Base-by-base conservation (phyloP, 2,329 filamentous ascomycete genomes). In the Exophiala aquamarina region DNA sequence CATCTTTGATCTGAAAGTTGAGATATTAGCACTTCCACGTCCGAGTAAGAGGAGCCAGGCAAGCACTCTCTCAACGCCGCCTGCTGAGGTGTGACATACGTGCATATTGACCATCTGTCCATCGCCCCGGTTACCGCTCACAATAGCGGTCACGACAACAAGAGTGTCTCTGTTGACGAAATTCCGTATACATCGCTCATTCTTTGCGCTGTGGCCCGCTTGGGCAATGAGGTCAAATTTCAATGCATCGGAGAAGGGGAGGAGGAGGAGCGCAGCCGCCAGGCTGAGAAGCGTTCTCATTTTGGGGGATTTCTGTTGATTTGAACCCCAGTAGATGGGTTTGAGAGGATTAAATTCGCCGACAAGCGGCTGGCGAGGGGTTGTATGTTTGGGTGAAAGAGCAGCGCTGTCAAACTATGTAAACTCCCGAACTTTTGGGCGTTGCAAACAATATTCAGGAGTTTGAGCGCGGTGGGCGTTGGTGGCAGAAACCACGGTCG, bases 41-140 rank as follows among this genome's bases (percentile, higher is more conserved):
- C 26, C 46, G 47, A 40, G 32, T 20, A 47, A 44, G 14, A 36
- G 7, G 10, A 11, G 15, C 18, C 21, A 4, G 31, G 42, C 39
- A 48, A 26, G 11, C 23, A 11, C 23, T 26, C 23, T 6, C 11
- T 26, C 23, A 26, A 6, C 23, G 23, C 23, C 6, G 23, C 11
- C 23, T 6, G 6, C 6, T 26, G 6, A 6, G 23, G 23, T 11
- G 23, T 17, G 20, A 79, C 81, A 56, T 76, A 96, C 92, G 72
- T 95, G 86, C 79, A 98, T 93, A 69, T 97, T 95, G 56, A 97
- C 82, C 61, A 81, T 74, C 82, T 95, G 91, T 43, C 93, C 93
- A 75, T 98, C 93, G 49, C 90, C 92, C 71, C 86, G 88, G 58
- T 74, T 74, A n/a, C 93, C 93, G 66, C 85, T 82, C 47, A 95